Percentiles rank a stretch among this genome's conserved stretches.
phyloP scores from a whole-genome alignment of 495 filamentous ascomycete species.

The Trichoderma gamsii region DNA sequence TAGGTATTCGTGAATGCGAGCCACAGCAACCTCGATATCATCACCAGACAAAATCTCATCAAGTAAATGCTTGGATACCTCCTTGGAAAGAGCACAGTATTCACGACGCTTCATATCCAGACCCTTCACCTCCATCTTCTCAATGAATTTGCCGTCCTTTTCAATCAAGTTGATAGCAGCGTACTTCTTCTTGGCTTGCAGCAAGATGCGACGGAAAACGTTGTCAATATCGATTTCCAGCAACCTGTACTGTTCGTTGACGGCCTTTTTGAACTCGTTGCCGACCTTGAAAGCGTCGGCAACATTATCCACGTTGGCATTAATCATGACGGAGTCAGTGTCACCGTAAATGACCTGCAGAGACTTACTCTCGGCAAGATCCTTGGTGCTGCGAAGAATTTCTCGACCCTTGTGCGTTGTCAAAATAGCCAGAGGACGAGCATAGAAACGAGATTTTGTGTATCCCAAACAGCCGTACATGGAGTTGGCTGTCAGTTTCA shows the following conservation, averaged over 20 bases:
- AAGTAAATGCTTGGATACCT: slow-evolving; percentile 76
- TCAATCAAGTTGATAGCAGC: slow-evolving; percentile 92
- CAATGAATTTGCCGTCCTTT: slow-evolving; percentile 79
- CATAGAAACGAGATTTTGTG: slow-evolving; percentile 92
- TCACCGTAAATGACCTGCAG: slow-evolving; percentile 96
- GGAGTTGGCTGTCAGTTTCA: slow-evolving; percentile 97
- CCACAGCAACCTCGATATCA: slow-evolving; percentile 80
- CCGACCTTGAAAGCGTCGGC: slow-evolving; percentile 86
- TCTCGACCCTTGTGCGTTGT: slow-evolving; percentile 97
- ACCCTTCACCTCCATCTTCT: slow-evolving; percentile 97
- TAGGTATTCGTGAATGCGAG: slow-evolving; percentile 87
- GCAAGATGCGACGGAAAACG: slow-evolving; percentile 82
- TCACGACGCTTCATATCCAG: slow-evolving; percentile 96
- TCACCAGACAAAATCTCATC: slow-evolving; percentile 92
- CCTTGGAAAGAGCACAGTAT: slow-evolving; percentile 90
- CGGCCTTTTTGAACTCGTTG: slow-evolving; percentile 54
- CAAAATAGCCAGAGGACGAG: slow-evolving; percentile 87
- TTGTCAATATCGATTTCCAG: slow-evolving; percentile 98
- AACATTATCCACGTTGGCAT: slow-evolving; percentile 91
- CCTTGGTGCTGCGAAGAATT: slow-evolving; percentile 91
- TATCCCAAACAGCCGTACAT: slow-evolving; percentile 99
- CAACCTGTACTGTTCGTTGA: slow-evolving; percentile 85
- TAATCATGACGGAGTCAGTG: slow-evolving; percentile 99
- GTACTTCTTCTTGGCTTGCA: slow-evolving; percentile 99
- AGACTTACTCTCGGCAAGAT: slow-evolving; percentile 79